These are phyloP conservation scores for Phytopythium sindhum DNA, from an alignment of 352 stramenopile genomes.

Conservation along the genomic window DNA sequence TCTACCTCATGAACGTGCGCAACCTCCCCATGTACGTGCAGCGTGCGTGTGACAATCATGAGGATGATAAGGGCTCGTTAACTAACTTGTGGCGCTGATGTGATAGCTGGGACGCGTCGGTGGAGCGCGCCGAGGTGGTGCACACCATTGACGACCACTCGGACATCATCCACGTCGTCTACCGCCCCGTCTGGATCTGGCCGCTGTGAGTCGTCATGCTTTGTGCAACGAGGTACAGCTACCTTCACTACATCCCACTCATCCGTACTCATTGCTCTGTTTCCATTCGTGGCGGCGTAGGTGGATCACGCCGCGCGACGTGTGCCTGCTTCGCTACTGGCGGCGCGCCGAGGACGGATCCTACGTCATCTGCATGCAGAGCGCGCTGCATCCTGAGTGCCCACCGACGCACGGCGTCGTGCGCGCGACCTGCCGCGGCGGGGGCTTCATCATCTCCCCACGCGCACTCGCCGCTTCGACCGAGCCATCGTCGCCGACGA, in stretches of 20 bases:
- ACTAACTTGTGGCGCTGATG: neutral
- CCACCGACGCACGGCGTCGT: conserved; percentile 56
- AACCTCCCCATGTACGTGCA: conserved; percentile 45
- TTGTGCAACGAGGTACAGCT: neutral
- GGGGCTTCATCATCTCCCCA: conserved; percentile 60
- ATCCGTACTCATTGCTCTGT: neutral
- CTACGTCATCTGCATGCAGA: conserved; percentile 78
- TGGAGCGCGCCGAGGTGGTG: conserved; percentile 58
- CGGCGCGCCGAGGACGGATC: conserved; percentile 63
- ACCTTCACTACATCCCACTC: too few relatives aligned
- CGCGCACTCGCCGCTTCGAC: conserved; percentile 23
- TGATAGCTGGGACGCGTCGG: conserved; percentile 62
- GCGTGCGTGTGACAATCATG: neutral
- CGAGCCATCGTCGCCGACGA: conserved; percentile 10
- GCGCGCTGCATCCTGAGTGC: conserved; percentile 69
- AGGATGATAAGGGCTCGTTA: neutral
- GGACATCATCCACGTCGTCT: conserved; percentile 79
- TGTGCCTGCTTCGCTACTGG: conserved; percentile 75
- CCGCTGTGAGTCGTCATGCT: conserved; percentile 39
- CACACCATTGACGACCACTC: conserved; percentile 78
- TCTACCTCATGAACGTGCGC: conserved; percentile 75
- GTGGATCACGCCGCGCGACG: conserved; percentile 62
- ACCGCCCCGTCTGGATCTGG: conserved; percentile 75
- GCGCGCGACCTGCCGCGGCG: conserved; percentile 57
- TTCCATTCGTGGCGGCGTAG: conserved; percentile 11